Conservation (phyloP, 2,329 filamentous ascomycete genomes). For the Pseudogymnoascus sp. region DNA sequence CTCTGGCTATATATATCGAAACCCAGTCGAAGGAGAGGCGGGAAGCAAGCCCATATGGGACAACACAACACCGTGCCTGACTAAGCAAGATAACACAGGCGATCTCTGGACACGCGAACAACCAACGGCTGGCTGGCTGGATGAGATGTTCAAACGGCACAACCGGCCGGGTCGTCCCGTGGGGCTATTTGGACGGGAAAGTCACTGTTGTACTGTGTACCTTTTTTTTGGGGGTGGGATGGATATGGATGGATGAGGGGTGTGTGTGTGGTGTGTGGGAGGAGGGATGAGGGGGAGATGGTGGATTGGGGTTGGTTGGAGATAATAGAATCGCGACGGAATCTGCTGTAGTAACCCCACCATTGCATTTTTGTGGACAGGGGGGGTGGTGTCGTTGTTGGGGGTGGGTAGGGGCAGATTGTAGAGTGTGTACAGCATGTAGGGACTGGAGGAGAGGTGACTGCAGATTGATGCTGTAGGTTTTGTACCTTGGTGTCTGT, state of each 20-base stretch:
- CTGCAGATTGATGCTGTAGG: no score
- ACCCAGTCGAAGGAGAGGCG: no score
- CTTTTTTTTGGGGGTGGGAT: not conserved
- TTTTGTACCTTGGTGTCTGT: not conserved
- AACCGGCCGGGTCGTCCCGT: not conserved
- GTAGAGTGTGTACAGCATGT: not conserved
- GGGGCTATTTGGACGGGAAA: not conserved
- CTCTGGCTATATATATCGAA: no score
- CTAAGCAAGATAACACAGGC: not conserved
- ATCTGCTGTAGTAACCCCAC: not conserved
- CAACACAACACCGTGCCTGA: not conserved
- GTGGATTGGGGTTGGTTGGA: not conserved
- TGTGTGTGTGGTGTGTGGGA: not conserved
- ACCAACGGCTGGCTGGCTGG: not conserved
- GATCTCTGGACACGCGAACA: not conserved
- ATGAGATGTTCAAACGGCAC: not conserved
- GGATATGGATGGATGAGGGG: not conserved
- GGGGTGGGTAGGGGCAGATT: not conserved
- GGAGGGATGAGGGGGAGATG: not conserved
- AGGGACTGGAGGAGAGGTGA: not conserved
- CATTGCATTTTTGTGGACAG: not conserved
- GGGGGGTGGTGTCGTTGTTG: not conserved
- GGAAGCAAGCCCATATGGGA: no score
- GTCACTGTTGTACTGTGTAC: not conserved
- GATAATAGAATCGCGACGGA: not conserved